Percentiles rank a stretch among this genome's conserved stretches.
These are phyloP conservation scores for Colletotrichum sp. DNA, from an alignment of 2,329 filamentous ascomycete genomes.

Conservation along the genomic window DNA sequence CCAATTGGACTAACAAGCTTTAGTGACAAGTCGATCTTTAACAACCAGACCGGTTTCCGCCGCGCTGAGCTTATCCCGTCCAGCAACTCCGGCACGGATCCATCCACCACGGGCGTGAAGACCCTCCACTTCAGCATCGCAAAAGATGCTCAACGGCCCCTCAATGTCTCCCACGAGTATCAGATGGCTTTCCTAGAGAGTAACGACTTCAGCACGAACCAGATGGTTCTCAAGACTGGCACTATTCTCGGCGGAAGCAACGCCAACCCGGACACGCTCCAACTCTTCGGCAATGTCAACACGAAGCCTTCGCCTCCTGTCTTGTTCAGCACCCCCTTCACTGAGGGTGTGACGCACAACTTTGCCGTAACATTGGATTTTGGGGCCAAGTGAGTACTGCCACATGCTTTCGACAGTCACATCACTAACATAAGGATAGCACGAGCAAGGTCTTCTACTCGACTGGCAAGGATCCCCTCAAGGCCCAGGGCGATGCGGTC, in stretches of 20 bases:
- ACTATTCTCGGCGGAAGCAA: conserved; percentile 47
- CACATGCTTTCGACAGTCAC: not conserved
- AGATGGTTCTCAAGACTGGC: conserved; percentile 61
- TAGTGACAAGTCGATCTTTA: conserved; percentile 65
- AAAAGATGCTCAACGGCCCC: conserved; percentile 53
- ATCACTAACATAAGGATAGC: conserved; percentile 34
- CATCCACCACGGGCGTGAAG: conserved; percentile 58
- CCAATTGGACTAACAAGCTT: not conserved
- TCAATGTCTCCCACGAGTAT: conserved; percentile 68
- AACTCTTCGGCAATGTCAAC: conserved; percentile 53
- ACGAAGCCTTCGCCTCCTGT: conserved; percentile 37
- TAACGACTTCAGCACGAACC: conserved; percentile 52
- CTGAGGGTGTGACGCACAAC: conserved; percentile 61
- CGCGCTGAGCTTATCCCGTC: conserved; percentile 61
- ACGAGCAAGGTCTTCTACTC: conserved; percentile 65
- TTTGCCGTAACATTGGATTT: conserved; percentile 66
- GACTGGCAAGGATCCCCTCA: conserved; percentile 46
- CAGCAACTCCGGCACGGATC: conserved; percentile 54
- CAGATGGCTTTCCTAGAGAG: conserved; percentile 57
- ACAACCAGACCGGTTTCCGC: conserved; percentile 63
- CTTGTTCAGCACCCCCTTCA: conserved; percentile 57
- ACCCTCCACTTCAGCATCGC: conserved; percentile 66
- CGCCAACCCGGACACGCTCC: conserved; percentile 43
- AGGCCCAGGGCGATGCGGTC: conserved; percentile 48
- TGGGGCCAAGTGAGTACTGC: conserved; percentile 50